Evolutionary conservation across 805 yeast genomes (phyloP).

Genomic region (Candida bentonensis): DNA sequence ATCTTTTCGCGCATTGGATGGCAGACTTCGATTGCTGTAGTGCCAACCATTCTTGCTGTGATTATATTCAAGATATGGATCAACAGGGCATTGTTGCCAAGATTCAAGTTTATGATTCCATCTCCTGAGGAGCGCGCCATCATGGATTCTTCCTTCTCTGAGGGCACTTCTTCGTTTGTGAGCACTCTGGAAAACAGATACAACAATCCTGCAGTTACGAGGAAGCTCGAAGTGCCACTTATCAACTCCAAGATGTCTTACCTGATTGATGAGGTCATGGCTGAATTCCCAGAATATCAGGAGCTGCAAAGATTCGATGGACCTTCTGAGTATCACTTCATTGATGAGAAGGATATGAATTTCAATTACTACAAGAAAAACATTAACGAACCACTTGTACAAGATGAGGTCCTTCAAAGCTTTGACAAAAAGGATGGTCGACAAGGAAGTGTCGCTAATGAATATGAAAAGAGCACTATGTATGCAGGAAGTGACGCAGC

Average conservation of each 20-base stretch:
- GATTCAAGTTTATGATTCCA: slow-evolving; percentile 12
- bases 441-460: too few relatives aligned
- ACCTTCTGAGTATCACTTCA: not conserved
- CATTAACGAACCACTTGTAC: not conserved
- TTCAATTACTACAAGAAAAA: not conserved
- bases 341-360: slow-evolving; percentile 1
- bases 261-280: not conserved
- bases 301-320: not conserved
- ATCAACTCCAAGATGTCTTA: slow-evolving; percentile 11
- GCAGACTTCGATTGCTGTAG: slow-evolving; percentile 18
- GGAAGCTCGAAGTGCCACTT: slow-evolving; percentile 12
- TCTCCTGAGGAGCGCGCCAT: slow-evolving; percentile 7
- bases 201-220: slow-evolving; percentile 11
- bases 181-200: slow-evolving; percentile 9
- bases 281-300: not conserved
- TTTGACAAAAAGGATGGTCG: too few relatives aligned
- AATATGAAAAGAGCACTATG: too few relatives aligned
- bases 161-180: not conserved
- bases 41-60: slow-evolving; percentile 18
- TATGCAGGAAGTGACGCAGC: too few relatives aligned
- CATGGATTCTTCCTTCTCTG: slow-evolving; percentile 2
- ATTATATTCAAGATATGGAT: slow-evolving; percentile 17
- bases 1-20: slow-evolving; percentile 25
- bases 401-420: not conserved
- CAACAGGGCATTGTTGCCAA: slow-evolving; percentile 2